Conservation (phyloP, 768 basidiomycete genomes). For the Epithele typhae region DNA sequence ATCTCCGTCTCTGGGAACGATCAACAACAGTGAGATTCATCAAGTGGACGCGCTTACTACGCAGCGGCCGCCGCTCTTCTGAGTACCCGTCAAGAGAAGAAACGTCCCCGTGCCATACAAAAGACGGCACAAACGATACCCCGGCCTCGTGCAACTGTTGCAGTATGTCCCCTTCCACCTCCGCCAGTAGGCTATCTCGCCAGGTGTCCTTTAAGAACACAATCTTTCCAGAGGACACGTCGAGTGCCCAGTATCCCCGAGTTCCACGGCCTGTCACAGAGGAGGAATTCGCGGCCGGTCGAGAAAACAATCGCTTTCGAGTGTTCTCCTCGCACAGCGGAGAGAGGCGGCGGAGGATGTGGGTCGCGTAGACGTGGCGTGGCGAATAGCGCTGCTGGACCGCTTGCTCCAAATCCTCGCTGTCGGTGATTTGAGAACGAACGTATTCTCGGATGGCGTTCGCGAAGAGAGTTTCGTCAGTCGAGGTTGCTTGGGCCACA, state of each 20-base stretch:
- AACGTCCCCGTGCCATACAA: constrained; percentile 6
- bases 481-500: neutral
- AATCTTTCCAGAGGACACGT: neutral
- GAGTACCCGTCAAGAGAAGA: neutral
- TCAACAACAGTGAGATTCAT: neutral
- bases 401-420: neutral
- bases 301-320: constrained; percentile 1
- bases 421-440: neutral
- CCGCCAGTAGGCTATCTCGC: neutral
- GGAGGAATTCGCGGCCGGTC: neutral
- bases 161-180: constrained; percentile 1
- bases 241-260: constrained; percentile 9
- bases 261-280: constrained; percentile 3
- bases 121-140: constrained; percentile 1
- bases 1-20: neutral
- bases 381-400: constrained; percentile 1
- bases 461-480: neutral
- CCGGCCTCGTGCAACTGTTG: neutral
- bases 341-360: neutral
- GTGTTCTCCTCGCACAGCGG: neutral
- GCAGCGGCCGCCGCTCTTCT: neutral
- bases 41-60: neutral
- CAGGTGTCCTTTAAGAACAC: constrained; percentile 14
- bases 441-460: neutral
- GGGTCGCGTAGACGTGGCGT: neutral